phyloP scores from a whole-genome alignment of 164 flowering plant genomes.

The Warburgia ugandensis region DNA sequence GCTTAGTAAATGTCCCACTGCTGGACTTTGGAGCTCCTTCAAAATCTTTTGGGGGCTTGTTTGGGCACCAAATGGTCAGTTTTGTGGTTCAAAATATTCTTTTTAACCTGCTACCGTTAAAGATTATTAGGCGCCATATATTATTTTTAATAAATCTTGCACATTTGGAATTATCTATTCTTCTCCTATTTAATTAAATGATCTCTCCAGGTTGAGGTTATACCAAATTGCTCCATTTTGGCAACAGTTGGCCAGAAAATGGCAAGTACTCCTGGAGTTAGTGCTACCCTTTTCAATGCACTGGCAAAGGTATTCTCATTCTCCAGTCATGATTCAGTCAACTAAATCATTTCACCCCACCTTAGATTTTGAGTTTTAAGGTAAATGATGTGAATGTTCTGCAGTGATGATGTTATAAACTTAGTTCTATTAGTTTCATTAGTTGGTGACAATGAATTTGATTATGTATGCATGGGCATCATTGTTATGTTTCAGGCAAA shows the following conservation, averaged over 20 bases:
- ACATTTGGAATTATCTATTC: background rate
- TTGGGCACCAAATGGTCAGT: too few relatives aligned
- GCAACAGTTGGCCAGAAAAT: slow-evolving; percentile 97
- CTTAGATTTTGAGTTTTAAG: background rate
- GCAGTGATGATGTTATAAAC: background rate
- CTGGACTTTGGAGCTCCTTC: too few relatives aligned
- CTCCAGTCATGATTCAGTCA: background rate
- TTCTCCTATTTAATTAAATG: background rate
- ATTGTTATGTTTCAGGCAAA: slow-evolving; percentile 59
- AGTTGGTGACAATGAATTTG: background rate
- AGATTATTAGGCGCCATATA: too few relatives aligned
- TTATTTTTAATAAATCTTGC: too few relatives aligned
- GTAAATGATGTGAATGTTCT: too few relatives aligned
- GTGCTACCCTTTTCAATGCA: slow-evolving; percentile 93
- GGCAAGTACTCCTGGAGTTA: slow-evolving; percentile 98
- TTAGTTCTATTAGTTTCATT: background rate
- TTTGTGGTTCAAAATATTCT: too few relatives aligned
- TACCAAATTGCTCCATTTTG: slow-evolving; percentile 89
- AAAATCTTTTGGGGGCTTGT: too few relatives aligned
- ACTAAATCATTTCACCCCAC: background rate
- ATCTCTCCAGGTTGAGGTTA: slow-evolving; percentile 58
- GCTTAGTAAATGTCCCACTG: too few relatives aligned
- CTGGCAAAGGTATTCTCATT: slow-evolving; percentile 69
- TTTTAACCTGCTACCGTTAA: too few relatives aligned
- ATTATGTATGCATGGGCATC: background rate